Percentiles rank a stretch among this genome's conserved stretches.
These are phyloP conservation scores for Nakazawaea ambrosiae DNA, from an alignment of 805 yeast genomes.

Conservation along the genomic window DNA sequence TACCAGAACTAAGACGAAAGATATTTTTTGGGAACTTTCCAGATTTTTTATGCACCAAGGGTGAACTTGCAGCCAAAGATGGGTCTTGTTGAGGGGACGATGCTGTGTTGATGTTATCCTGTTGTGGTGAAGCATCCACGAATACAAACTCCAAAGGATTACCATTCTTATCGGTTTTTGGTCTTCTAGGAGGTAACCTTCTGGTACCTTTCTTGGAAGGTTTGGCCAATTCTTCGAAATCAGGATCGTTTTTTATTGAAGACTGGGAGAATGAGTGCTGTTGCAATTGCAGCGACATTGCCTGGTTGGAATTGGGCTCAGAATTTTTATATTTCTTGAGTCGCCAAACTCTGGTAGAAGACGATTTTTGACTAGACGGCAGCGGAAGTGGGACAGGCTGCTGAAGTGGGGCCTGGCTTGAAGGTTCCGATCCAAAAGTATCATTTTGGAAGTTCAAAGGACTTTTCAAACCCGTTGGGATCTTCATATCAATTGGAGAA, in stretches of 20 bases:
- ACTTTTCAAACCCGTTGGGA: not conserved
- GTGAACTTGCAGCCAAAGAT: not conserved
- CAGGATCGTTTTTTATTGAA: conserved; percentile 8
- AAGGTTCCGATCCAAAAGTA: not conserved
- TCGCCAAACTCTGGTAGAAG: conserved; percentile 19
- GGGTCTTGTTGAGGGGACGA: too few relatives aligned
- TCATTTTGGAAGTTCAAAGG: conserved; percentile 2
- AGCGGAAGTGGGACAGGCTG: not conserved
- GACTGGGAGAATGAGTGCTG: too few relatives aligned
- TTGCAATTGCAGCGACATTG: conserved; percentile 25
- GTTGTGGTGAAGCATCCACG: conserved; percentile 20
- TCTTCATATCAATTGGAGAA: too few relatives aligned
- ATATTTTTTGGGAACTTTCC: conserved; percentile 12
- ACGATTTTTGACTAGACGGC: conserved; percentile 1
- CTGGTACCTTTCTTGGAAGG: conserved; percentile 10
- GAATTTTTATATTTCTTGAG: conserved; percentile 22
- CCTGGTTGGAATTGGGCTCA: too few relatives aligned
- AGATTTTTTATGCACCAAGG: not conserved
- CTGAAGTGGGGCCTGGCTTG: too few relatives aligned
- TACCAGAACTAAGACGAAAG: conserved; percentile 6
- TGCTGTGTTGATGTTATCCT: too few relatives aligned
- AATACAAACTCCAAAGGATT: conserved; percentile 25
- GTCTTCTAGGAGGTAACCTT: conserved; percentile 19
- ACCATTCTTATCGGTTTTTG: conserved; percentile 25
- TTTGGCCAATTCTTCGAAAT: conserved; percentile 1